Evolutionary conservation across 1,284 basidiomycete genomes (phyloP), one percentile per base, ranked within the genome.

Genomic region (Entoloma clypeatum): DNA sequence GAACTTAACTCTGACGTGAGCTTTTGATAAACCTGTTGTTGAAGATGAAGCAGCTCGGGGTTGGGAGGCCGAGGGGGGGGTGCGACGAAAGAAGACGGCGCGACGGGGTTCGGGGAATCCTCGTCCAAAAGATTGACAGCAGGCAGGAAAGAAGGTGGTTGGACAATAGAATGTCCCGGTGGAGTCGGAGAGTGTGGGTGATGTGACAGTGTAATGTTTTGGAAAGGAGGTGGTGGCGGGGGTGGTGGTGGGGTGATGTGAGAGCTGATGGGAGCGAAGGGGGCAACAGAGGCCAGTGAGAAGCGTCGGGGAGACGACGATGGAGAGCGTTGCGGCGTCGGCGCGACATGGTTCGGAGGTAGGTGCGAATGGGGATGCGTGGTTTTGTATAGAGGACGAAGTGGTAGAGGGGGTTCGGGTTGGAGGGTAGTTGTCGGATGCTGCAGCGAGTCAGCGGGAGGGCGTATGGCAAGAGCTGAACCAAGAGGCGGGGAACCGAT

Each of bases 31-130:
- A 97, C 76, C 47, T 79, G 75, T 9, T 77, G 72, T 55, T 98
- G 94, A n/a, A 99, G 72, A 21, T 79, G 79, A 22, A 94, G 72
- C 1, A 96, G 73, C 53, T 92, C 86, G 17, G 81, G 96, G 71
- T 86, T 96, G 27, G 89, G 90, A 10, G 95, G 93, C 27, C 88
- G 76, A 13, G 89, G 89, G 31, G 89, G 87, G 25, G 76, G 75
- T 16, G 64, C 58, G 11, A 64, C 63, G 18, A 63, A 44, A 46
- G 52, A 16, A 44, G 37, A 39, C 34, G 41, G 42, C 41, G 19
- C 44, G 51, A 42, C 49, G 47, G 42, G 45, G 37, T 60, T 52
- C n/a, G 55, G 45, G 35, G 62, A 55, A 36, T 79, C 78, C 43
- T 72, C 71, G 57, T 80, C 77, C 41, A 77, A 64, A 21, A 76